These are phyloP conservation scores for Pseudonitzschia pungens DNA, from an alignment of 108 stramenopile genomes.

Conservation along the genomic window DNA sequence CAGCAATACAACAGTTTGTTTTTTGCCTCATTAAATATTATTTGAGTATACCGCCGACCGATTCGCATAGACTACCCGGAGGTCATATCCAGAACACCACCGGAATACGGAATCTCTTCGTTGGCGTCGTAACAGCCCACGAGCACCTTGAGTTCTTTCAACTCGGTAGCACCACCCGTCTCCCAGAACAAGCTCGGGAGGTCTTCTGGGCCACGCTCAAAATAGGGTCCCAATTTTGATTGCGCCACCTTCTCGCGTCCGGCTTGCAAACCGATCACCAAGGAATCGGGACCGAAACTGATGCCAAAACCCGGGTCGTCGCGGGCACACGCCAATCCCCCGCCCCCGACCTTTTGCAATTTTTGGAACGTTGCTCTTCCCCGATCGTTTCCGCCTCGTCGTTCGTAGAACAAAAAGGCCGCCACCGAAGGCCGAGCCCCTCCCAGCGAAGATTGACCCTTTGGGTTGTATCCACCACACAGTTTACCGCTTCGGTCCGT, in stretches of 20 bases:
- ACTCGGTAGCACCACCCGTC: conserved; percentile 27
- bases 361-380: conserved; percentile 43
- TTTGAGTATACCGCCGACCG: not conserved
- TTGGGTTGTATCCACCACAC: conserved; percentile 74
- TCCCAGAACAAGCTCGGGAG: conserved; percentile 37
- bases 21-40: too few species aligned
- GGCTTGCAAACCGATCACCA: conserved; percentile 55
- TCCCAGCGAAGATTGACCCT: conserved; percentile 63
- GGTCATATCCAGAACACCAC: conserved; percentile 58
- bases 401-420: conserved; percentile 60
- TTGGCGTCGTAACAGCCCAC: conserved; percentile 53
- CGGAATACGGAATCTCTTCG: conserved; percentile 74
- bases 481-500: conserved; percentile 28
- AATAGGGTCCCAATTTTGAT: conserved; percentile 64
- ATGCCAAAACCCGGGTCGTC: conserved; percentile 65
- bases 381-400: not conserved
- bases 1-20: too few species aligned
- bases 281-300: conserved; percentile 60
- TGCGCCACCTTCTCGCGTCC: conserved; percentile 31
- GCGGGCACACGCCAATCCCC: conserved; percentile 68
- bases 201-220: conserved; percentile 58
- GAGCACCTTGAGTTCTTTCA: conserved; percentile 56
- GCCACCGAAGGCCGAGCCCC: conserved; percentile 57
- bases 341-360: conserved; percentile 59
- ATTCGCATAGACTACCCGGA: conserved; percentile 23